These are phyloP conservation scores for Paecilomyces sp. DNA, from an alignment of 2,329 filamentous ascomycete species.

Conservation along the genomic window DNA sequence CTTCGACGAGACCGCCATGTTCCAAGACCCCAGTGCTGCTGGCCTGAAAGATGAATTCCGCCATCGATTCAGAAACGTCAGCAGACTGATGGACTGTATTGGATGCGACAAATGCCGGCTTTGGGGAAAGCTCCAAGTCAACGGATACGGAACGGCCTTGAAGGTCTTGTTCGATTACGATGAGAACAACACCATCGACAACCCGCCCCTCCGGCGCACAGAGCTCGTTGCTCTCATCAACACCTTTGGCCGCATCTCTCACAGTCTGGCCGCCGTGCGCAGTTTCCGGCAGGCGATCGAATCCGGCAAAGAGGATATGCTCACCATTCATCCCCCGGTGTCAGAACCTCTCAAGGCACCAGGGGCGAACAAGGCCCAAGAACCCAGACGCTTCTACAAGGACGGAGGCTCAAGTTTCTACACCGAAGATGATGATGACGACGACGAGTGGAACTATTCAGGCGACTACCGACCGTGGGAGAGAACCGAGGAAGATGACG, in stretches of 20 bases:
- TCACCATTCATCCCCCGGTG: slow-evolving; percentile 18
- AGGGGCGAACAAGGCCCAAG: slow-evolving; percentile 5
- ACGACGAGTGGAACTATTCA: slow-evolving; percentile 39
- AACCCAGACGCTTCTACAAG: slow-evolving; percentile 16
- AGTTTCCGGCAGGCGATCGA: slow-evolving; percentile 55
- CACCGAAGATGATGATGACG: slow-evolving; percentile 27
- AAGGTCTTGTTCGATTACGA: slow-evolving; percentile 97
- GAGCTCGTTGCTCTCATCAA: slow-evolving; percentile 94
- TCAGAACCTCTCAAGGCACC: slow-evolving; percentile 18
- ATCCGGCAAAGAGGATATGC: slow-evolving; percentile 24
- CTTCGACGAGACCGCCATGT: slow-evolving; percentile 95
- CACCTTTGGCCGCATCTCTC: slow-evolving; percentile 79
- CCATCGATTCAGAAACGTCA: slow-evolving; percentile 94
- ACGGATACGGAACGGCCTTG: slow-evolving; percentile 86
- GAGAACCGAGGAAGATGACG: slow-evolving; percentile 16
- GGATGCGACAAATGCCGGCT: slow-evolving; percentile 97
- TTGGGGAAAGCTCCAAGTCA: slow-evolving; percentile 95
- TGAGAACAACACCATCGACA: slow-evolving; percentile 53
- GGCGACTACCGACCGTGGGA: slow-evolving; percentile 25
- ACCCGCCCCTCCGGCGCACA: slow-evolving; percentile 72
- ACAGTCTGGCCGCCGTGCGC: slow-evolving; percentile 67
- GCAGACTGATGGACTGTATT: slow-evolving; percentile 95
- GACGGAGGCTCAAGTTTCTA: slow-evolving; percentile 29
- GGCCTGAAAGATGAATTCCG: slow-evolving; percentile 94
- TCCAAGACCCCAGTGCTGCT: slow-evolving; percentile 59